Base-by-base conservation (phyloP, 331 rosid species). In the Cydonia oblonga region DNA sequence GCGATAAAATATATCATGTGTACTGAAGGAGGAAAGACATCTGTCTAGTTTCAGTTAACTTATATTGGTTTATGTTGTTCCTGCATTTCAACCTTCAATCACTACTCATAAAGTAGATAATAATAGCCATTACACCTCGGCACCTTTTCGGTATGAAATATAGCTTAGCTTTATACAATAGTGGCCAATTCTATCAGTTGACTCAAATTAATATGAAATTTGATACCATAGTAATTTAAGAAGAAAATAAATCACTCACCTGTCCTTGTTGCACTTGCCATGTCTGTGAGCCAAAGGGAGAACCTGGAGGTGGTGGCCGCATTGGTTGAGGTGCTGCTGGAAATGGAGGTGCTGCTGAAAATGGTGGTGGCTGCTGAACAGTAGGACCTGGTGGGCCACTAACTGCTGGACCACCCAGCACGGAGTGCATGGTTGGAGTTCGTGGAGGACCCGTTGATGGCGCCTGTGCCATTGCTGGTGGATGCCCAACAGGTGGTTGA, bases 241-340 rank as follows among this genome's bases (percentile, higher is more conserved):
- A 10, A 28, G 3, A 69, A 69, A 12, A 18, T 18, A 64, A 53
- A 69, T 33, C 14, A 58, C 13, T 63, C 71, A 88, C 96, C 96
- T 87, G 98, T 72, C 91, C 96, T 32, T 77, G 77, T 76, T 85
- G 98, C 86, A 81, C 77, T 53, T 84, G 81, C 98, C 98, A 92
- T 35, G 92, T 58, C 19, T 90, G 91, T 68, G 86, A 79, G 59
- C 79, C 86, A 76, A 85, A 90, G 53, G 92, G 86, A 56, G 91
- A 76, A 76, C 73, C 79, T 28, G 89, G 75, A 62, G 92, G 86
- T 49, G 54, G 54, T 56, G 85, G 87, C 83, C 77, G 33, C 52
- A 72, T 53, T 68, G 86, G 84, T 70, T 78, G 97, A 85, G 92
- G 54, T 58, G 87, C 42, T 38, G 42, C 42, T 38, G 13, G 13